Conservation (phyloP, 345 rosid genomes). For the Populus ilicifolia region DNA sequence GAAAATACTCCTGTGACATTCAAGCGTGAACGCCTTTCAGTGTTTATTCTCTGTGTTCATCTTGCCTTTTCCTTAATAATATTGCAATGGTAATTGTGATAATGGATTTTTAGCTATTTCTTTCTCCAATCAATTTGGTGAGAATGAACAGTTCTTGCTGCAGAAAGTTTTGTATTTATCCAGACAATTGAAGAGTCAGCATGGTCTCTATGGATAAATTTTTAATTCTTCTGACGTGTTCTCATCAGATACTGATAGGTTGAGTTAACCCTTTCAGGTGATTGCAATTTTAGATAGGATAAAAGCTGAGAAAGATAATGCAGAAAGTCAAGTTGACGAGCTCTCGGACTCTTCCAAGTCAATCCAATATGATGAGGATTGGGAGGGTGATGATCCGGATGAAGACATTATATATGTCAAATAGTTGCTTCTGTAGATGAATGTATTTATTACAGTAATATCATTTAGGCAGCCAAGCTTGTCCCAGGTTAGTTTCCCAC, state of each 20-base stretch:
- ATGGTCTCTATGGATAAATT: background rate
- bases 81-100: no score
- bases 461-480: background rate
- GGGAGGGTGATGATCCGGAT: constrained; percentile 70
- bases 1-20: no score
- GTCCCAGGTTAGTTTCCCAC: constrained; percentile 21
- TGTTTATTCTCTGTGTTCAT: no score
- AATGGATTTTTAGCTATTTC: no score
- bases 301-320: constrained; percentile 55
- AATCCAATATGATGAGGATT: constrained; percentile 41
- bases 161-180: background rate
- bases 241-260: constrained; percentile 1
- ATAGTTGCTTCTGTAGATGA: constrained; percentile 26
- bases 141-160: background rate
- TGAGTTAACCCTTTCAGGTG: constrained; percentile 44
- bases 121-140: background rate
- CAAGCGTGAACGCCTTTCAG: no score
- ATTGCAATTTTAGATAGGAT: constrained; percentile 72
- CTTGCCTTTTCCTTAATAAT: no score
- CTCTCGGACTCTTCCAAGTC: constrained; percentile 31
- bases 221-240: background rate
- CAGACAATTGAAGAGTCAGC: background rate
- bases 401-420: constrained; percentile 74
- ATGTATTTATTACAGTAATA: background rate
- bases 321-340: constrained; percentile 25